Conservation (phyloP, 129 eudicot species). For the Erigeron canadensis region DNA sequence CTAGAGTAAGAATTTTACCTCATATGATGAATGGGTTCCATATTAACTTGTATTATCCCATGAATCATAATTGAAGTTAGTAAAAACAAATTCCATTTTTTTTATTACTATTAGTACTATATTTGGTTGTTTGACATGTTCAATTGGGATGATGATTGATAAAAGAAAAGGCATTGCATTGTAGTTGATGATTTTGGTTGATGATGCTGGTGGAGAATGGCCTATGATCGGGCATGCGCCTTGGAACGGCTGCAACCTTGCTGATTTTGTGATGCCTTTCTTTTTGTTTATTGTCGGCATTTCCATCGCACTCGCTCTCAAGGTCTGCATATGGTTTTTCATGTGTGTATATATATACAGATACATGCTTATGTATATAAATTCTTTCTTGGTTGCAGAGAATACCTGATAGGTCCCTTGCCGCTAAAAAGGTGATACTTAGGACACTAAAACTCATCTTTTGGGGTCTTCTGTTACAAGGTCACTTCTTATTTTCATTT, state of each 20-base stretch:
- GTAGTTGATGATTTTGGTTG: constrained; percentile 88
- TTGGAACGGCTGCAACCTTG: constrained; percentile 85
- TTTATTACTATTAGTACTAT: not conserved
- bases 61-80: too few relatives aligned
- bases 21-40: too few relatives aligned
- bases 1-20: not conserved
- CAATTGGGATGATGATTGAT: constrained; percentile 9
- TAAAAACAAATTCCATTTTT: too few relatives aligned
- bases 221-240: constrained; percentile 80
- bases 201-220: constrained; percentile 93
- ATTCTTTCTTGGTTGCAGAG: constrained; percentile 35
- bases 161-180: not conserved
- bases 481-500: constrained; percentile 35
- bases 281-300: constrained; percentile 84
- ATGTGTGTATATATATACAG: not conserved
- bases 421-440: constrained; percentile 61
- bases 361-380: not conserved
- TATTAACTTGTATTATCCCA: too few relatives aligned
- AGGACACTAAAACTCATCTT: constrained; percentile 76
- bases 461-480: constrained; percentile 84
- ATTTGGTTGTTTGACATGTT: not conserved
- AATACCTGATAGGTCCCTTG: constrained; percentile 43
- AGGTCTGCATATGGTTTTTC: constrained; percentile 34
- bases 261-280: constrained; percentile 97
- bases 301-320: constrained; percentile 80